phyloP scores from a whole-genome alignment of 176 grass and related monocot genomes.

The Sorghum bicolor region DNA sequence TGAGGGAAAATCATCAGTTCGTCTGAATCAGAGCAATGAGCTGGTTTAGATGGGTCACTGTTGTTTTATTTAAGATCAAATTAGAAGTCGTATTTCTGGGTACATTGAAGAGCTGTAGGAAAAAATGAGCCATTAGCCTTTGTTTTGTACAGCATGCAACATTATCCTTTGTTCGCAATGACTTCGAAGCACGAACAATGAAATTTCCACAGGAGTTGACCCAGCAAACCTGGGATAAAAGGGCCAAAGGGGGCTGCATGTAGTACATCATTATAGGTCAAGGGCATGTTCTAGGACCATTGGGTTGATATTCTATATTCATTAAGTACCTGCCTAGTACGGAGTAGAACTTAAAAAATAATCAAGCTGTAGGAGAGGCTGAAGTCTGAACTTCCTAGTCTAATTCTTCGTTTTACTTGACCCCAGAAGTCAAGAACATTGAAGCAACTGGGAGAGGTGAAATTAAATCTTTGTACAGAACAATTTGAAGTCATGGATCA shows the following conservation, averaged over 20 bases:
- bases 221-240: slow-evolving; percentile 4
- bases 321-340: neutral
- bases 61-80: neutral
- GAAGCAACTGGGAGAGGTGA: neutral
- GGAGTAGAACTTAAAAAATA: slow-evolving; percentile 24
- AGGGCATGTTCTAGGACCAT: neutral
- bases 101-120: neutral
- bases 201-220: neutral
- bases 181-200: slow-evolving; percentile 17
- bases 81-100: neutral
- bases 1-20: too few species aligned
- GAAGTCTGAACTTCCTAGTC: neutral
- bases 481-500: neutral
- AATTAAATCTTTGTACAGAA: neutral
- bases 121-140: neutral
- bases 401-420: neutral
- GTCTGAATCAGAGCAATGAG: neutral
- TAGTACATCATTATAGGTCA: neutral
- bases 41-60: neutral
- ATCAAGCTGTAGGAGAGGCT: neutral
- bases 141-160: slow-evolving; percentile 5
- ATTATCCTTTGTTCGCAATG: neutral
- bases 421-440: neutral
- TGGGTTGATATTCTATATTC: neutral
- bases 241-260: slow-evolving; percentile 15